phyloP scores from a whole-genome alignment of 2,329 filamentous ascomycete species.

The Didymosphaeria variabile region DNA sequence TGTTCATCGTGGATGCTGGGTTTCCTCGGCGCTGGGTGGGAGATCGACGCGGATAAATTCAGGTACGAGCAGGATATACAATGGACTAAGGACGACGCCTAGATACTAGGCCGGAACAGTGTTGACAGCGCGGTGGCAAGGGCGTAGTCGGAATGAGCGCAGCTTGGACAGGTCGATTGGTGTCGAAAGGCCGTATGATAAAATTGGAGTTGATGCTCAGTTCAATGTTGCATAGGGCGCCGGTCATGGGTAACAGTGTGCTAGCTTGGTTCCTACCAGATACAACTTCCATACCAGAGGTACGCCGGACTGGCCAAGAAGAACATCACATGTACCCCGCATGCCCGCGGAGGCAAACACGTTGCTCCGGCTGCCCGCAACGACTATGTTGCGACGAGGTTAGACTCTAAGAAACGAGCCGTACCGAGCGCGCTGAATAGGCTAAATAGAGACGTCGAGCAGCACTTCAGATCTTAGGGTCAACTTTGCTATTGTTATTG shows the following conservation, averaged over 20 bases:
- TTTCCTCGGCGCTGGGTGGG: conserved; percentile 23
- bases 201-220: not conserved
- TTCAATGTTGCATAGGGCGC: not conserved
- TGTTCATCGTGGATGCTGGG: conserved; percentile 15
- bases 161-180: not conserved
- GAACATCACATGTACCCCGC: conserved; percentile 13
- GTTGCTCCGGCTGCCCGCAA: conserved; percentile 18
- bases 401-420: conserved; percentile 9
- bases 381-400: conserved; percentile 13
- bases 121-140: not conserved
- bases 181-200: not conserved
- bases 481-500: not conserved
- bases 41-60: conserved; percentile 31
- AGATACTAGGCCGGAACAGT: conserved; percentile 4
- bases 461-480: not conserved
- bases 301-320: not conserved
- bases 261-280: not conserved
- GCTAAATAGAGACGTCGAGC: conserved; percentile 14
- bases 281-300: not conserved
- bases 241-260: not conserved
- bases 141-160: not conserved
- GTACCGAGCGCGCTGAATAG: conserved; percentile 16
- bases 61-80: conserved; percentile 21
- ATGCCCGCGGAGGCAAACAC: conserved; percentile 3
- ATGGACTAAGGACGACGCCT: conserved; percentile 1